Evolutionary conservation across 208 protist species (phyloP), one percentile per base, ranked within the genome.

Genomic region (Balamuthia mandrillaris): DNA sequence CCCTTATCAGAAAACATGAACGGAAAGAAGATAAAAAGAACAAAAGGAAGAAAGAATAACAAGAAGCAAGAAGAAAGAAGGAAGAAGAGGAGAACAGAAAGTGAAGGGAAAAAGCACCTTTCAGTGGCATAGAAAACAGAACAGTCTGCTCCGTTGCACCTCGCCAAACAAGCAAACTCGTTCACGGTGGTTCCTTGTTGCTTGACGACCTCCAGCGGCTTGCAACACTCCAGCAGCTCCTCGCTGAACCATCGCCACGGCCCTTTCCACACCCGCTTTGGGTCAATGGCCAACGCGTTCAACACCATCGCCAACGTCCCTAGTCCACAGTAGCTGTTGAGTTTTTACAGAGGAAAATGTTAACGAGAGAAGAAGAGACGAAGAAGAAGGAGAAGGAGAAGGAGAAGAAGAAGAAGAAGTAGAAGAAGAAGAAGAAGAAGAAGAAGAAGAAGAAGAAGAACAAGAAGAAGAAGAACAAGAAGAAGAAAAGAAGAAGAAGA

Each of bases 181-280:
- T 35, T 82, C 18, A 94, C 66, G 54, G 87, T 90, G 18, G 94
- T 92, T 31, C 92, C 92, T 21, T 91, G n/a, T 24, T 82, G 54
- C 35, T 92, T 91, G 5, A 93, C 85, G 6, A 85, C 52, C 31
- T 94, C 89, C 7, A 93, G 54, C 2, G 88, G 49, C n/a, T 63
- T 61, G 85, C 93, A 95, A 87, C 93, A 95, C 29, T 92, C 87
- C 2, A 95, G 82, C 60, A 95, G 47, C 75, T 94, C 89, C 49
- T 95, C 93, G 14, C 65, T 63, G 70, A 91, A 95, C 90, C 91
- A 95, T 56, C 93, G 81, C 93, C 93, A 95, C n/a, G 92, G 92
- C 12, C 93, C 93, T 79, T 95, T 95, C 93, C 93, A 95, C 10
- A 91, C 37, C 18, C 91, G 35, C 7, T 91, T 84, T 9, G 93